Conservation (phyloP, 805 yeast species). For the Sugiyamaella lignohabitans region DNA sequence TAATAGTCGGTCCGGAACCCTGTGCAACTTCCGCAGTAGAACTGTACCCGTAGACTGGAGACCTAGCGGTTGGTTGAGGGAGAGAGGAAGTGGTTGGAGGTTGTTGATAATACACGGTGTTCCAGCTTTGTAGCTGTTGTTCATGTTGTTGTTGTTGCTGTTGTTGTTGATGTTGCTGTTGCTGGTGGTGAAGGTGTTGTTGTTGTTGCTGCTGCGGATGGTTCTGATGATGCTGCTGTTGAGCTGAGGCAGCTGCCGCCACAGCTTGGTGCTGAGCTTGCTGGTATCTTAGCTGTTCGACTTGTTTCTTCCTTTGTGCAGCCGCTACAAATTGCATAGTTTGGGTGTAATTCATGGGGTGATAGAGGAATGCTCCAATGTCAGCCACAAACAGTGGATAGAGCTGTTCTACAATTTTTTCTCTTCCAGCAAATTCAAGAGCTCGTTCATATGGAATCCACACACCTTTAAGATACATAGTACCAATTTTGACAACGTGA, state of each 20-base stretch:
- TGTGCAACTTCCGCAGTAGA: background rate
- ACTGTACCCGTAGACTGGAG: background rate
- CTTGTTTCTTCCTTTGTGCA: constrained; percentile 26
- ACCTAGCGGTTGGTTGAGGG: background rate
- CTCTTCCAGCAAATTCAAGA: constrained; percentile 70
- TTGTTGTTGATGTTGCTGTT: constrained; percentile 3
- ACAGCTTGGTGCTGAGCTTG: constrained; percentile 12
- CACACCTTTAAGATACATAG: constrained; percentile 84
- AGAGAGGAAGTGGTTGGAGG: background rate
- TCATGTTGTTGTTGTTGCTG: too few relatives aligned
- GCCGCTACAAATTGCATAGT: constrained; percentile 32
- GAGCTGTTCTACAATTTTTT: constrained; percentile 62
- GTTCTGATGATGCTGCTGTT: background rate
- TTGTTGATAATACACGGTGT: background rate
- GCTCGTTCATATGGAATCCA: constrained; percentile 90
- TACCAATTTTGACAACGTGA: constrained; percentile 78
- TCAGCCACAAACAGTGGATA: constrained; percentile 72
- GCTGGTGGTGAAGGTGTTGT: constrained; percentile 6
- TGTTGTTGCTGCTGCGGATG: background rate
- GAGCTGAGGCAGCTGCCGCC: constrained; percentile 1
- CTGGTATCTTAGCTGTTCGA: constrained; percentile 16
- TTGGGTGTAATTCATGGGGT: constrained; percentile 29
- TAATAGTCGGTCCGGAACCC: background rate
- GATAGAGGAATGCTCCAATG: constrained; percentile 29
- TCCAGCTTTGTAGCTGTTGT: constrained; percentile 7